Percentiles rank a stretch among this genome's conserved stretches.
Conservation (phyloP, 2,329 filamentous ascomycete genomes). For the Diaporthe vexans region DNA sequence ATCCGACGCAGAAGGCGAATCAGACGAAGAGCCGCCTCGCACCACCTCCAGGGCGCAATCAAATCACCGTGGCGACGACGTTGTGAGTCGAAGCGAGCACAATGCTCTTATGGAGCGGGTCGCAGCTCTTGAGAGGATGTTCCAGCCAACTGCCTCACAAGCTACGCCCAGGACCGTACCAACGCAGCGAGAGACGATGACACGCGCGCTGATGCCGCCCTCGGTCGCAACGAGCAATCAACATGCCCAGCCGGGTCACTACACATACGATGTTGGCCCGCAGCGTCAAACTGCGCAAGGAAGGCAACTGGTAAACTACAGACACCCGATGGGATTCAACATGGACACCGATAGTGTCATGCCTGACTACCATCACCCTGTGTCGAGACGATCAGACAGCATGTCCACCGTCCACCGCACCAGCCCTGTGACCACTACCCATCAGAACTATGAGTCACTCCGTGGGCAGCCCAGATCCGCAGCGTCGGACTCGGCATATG, state of each 20-base stretch:
- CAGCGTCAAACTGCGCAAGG: neutral
- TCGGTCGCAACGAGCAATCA: neutral
- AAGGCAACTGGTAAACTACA: constrained; percentile 10
- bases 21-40: neutral
- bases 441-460: constrained; percentile 1
- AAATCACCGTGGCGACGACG: neutral
- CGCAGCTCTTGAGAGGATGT: constrained; percentile 36
- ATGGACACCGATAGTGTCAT: constrained; percentile 25
- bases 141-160: neutral
- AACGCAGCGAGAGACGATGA: constrained; percentile 20
- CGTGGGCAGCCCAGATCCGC: neutral
- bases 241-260: constrained; percentile 34
- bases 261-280: constrained; percentile 26
- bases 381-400: constrained; percentile 19
- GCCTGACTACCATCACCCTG: constrained; percentile 1
- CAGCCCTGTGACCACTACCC: constrained; percentile 8
- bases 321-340: constrained; percentile 29
- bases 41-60: constrained; percentile 21
- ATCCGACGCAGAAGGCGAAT: constrained; percentile 27
- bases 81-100: constrained; percentile 35
- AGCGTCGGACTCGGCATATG: constrained; percentile 23
- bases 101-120: constrained; percentile 37
- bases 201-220: constrained; percentile 33
- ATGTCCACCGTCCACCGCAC: constrained; percentile 34
- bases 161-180: constrained; percentile 37